Percentiles rank a stretch among this genome's conserved stretches.
Conservation (phyloP, 2,329 filamentous ascomycete genomes). For the Podosphaera xanthii region DNA sequence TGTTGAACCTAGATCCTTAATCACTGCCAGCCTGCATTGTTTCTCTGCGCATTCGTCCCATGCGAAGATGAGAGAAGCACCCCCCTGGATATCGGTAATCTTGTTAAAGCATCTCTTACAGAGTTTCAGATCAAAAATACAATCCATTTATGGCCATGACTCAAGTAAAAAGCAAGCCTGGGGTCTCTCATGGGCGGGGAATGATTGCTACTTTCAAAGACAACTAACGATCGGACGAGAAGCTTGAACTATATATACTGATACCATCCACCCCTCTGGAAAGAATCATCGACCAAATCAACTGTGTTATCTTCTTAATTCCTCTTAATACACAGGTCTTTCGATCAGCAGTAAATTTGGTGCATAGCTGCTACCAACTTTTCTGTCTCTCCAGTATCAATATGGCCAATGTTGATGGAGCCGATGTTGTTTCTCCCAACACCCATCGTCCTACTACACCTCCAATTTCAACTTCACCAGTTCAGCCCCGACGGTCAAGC, state of each 20-base stretch:
- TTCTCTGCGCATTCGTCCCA: background rate
- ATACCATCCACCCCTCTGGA: background rate
- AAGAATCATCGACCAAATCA: background rate
- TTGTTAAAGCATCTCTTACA: background rate
- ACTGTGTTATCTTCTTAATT: background rate
- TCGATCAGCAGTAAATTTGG: background rate
- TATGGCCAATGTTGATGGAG: background rate
- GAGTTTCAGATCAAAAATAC: background rate
- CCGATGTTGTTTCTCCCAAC: background rate
- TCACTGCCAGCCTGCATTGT: background rate
- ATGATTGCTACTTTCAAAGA: background rate
- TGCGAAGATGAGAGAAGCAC: background rate
- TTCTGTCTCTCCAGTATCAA: background rate
- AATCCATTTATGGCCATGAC: background rate
- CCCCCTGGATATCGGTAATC: no score
- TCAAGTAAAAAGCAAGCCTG: background rate
- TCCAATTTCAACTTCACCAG: background rate
- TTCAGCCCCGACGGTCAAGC: background rate
- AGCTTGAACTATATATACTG: background rate
- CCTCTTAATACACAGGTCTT: background rate
- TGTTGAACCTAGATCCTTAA: background rate
- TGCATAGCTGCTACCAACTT: background rate
- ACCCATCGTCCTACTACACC: background rate
- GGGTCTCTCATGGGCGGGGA: background rate
- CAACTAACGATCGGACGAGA: background rate